phyloP scores from a whole-genome alignment of 1,284 basidiomycete species.

The Salmacisia buchloeana region DNA sequence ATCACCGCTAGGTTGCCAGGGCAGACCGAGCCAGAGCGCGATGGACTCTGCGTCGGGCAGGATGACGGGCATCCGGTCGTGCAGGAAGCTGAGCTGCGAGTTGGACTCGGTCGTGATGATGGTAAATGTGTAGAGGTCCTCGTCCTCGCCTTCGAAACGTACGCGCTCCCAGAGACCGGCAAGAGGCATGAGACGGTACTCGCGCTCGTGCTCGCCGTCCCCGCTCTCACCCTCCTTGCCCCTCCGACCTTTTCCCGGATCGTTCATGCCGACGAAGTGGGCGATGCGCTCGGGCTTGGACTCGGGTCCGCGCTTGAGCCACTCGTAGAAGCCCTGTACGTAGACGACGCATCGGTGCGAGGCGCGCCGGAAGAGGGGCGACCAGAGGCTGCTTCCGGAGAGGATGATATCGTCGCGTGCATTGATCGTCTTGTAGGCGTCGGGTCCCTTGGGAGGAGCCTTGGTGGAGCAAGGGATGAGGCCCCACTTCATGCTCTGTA shows the following conservation, averaged over 20 bases:
- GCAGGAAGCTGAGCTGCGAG: slow-evolving; percentile 54
- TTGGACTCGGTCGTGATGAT: slow-evolving; percentile 70
- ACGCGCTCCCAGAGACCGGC: slow-evolving; percentile 81
- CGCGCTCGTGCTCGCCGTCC: too few relatives aligned
- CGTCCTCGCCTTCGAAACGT: slow-evolving; percentile 56
- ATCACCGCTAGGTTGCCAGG: slow-evolving; percentile 20
- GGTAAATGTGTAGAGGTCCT: slow-evolving; percentile 73
- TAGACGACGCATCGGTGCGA: slow-evolving; percentile 42
- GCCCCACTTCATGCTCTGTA: slow-evolving; percentile 69
- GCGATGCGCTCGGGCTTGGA: slow-evolving; percentile 23
- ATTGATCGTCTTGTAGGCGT: slow-evolving; percentile 75
- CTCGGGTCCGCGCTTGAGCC: slow-evolving; percentile 21
- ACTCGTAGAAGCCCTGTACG: slow-evolving; percentile 47
- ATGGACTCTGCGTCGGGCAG: slow-evolving; percentile 63
- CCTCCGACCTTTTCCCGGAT: slow-evolving; percentile 53
- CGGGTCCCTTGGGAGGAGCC: slow-evolving; percentile 60
- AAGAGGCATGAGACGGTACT: slow-evolving; percentile 68
- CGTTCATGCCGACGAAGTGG: slow-evolving; percentile 80
- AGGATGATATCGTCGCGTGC: slow-evolving; percentile 77
- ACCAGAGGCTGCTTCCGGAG: slow-evolving; percentile 25
- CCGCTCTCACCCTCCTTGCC: slow-evolving; percentile 63
- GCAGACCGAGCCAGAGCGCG: slow-evolving; percentile 71
- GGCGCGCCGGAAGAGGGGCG: slow-evolving; percentile 16
- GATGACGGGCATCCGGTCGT: slow-evolving; percentile 88
- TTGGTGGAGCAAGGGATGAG: slow-evolving; percentile 79